A percentile compares a stretch with the other conserved stretches of the same genome.
These are phyloP conservation scores for Triangularia verruculosa DNA, from an alignment of 2,329 filamentous ascomycete genomes.

Conservation along the genomic window DNA sequence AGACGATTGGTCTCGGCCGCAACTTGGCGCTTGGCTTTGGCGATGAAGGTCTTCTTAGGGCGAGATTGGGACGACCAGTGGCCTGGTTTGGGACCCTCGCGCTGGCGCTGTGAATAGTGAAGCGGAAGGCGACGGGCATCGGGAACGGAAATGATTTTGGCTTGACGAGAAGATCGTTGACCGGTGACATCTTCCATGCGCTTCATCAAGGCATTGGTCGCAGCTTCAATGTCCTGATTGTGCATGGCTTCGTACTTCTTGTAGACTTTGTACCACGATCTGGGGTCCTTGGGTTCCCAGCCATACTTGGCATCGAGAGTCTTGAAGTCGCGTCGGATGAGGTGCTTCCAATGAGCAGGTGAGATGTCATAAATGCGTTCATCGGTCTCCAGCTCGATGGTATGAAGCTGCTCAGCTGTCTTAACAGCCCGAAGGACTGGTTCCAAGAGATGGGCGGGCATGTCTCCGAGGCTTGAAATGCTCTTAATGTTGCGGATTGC, in stretches of 20 bases:
- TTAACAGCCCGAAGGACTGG: slow-evolving; percentile 70
- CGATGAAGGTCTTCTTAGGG: slow-evolving; percentile 54
- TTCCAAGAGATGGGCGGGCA: slow-evolving; percentile 64
- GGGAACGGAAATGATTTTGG: slow-evolving; percentile 53
- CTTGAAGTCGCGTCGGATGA: slow-evolving; percentile 77
- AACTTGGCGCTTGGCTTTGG: slow-evolving; percentile 55
- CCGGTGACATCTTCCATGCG: slow-evolving; percentile 42
- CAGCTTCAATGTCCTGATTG: slow-evolving; percentile 51
- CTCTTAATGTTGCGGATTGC: slow-evolving; percentile 53
- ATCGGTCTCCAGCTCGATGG: slow-evolving; percentile 66
- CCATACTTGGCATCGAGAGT: slow-evolving; percentile 58
- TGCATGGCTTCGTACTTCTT: slow-evolving; percentile 62
- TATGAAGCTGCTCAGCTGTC: slow-evolving; percentile 69
- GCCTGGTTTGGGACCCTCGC: slow-evolving; percentile 18
- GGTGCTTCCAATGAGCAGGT: slow-evolving; percentile 70
- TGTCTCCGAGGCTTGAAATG: slow-evolving; percentile 68
- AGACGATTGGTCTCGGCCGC: slow-evolving; percentile 51
- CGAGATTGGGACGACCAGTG: slow-evolving; percentile 43
- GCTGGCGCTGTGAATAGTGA: slow-evolving; percentile 28
- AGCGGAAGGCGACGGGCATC: slow-evolving; percentile 35
- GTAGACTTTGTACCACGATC: slow-evolving; percentile 78
- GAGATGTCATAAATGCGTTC: slow-evolving; percentile 67
- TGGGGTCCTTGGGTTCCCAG: slow-evolving; percentile 62
- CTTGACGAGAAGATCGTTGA: slow-evolving; percentile 55
- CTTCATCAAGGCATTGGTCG: slow-evolving; percentile 56